Conservation (phyloP, 306 rosid genomes). For the Macrotyloma uniflorum region DNA sequence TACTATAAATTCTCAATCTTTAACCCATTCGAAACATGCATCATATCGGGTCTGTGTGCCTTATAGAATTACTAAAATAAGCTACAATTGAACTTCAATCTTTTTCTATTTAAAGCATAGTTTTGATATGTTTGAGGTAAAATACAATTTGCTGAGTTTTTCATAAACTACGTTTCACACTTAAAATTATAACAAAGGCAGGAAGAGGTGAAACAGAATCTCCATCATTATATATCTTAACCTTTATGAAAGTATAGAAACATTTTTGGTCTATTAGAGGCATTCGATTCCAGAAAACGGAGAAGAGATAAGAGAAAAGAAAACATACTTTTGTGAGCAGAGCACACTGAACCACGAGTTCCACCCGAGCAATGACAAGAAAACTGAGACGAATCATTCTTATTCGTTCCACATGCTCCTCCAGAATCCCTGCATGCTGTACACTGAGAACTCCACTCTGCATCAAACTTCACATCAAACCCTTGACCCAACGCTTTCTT, state of each 20-base stretch:
- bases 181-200: neutral
- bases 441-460: slow-evolving; percentile 38
- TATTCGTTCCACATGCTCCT: slow-evolving; percentile 44
- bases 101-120: neutral
- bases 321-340: slow-evolving; percentile 35
- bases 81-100: neutral
- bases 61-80: neutral
- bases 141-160: neutral
- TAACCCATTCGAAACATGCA: neutral
- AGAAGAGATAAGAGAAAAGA: slow-evolving; percentile 23
- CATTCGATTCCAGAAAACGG: neutral
- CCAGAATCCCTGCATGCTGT: slow-evolving; percentile 41
- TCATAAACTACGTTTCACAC: neutral
- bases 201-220: neutral
- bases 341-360: slow-evolving; percentile 19
- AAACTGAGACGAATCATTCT: slow-evolving; percentile 36
- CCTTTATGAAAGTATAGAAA: neutral
- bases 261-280: neutral
- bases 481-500: slow-evolving; percentile 36
- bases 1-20: neutral
- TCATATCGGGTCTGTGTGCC: neutral
- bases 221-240: neutral
- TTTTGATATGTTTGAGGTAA: slow-evolving; percentile 22
- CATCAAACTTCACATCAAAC: slow-evolving; percentile 46
- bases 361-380: slow-evolving; percentile 42